Evolutionary conservation across 805 yeast species (phyloP).

Genomic region (Candida nemodendra): DNA sequence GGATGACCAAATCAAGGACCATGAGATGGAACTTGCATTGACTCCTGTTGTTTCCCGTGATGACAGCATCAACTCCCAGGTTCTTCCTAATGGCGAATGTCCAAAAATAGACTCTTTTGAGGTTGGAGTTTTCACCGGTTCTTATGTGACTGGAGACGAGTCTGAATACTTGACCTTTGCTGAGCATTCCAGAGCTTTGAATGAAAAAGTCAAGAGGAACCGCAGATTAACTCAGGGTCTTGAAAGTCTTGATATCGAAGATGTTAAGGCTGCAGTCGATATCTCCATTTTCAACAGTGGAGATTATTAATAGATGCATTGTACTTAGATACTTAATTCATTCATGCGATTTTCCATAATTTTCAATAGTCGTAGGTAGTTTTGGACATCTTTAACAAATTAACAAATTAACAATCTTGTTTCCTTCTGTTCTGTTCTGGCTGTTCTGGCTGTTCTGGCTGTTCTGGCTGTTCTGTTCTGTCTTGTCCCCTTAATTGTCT

Average conservation of each 20-base stretch:
- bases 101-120: conserved; percentile 65
- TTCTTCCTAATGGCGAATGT: conserved; percentile 17
- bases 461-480: too few species aligned
- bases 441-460: too few species aligned
- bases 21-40: conserved; percentile 33
- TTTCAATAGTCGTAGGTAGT: too few species aligned
- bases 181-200: conserved; percentile 78
- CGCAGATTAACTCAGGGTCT: conserved; percentile 37
- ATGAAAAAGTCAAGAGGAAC: conserved; percentile 51
- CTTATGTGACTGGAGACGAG: conserved; percentile 92
- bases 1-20: conserved; percentile 30
- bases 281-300: conserved; percentile 58
- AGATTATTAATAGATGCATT: conserved; percentile 42
- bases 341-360: background rate
- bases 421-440: too few species aligned
- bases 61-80: conserved; percentile 28
- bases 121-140: conserved; percentile 95
- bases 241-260: conserved; percentile 43
- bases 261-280: conserved; percentile 76
- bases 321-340: too few species aligned
- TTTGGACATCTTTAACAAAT: too few species aligned
- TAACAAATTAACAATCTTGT: too few species aligned
- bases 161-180: conserved; percentile 77
- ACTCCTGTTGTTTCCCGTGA: conserved; percentile 36
- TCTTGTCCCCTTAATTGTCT: too few species aligned